Percentiles rank a stretch among this genome's conserved stretches.
Conservation (phyloP, 257 asterid genomes). For the Plantago major region DNA sequence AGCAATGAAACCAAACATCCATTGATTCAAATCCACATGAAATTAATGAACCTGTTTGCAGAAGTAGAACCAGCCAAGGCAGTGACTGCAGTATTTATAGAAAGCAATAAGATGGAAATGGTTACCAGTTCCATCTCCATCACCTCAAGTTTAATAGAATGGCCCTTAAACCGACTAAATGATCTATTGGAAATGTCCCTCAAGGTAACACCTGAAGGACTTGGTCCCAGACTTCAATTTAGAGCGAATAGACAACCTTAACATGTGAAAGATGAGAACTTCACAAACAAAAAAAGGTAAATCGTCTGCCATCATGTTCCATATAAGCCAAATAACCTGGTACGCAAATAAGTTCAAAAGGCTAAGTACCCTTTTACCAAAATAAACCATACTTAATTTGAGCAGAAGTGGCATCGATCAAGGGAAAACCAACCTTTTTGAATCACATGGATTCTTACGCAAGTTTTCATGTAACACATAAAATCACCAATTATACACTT, state of each 20-base stretch:
- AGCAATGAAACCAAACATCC: too few species aligned
- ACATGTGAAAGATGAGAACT: not conserved
- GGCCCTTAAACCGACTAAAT: not conserved
- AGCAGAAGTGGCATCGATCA: not conserved
- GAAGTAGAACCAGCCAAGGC: not conserved
- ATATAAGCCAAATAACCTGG: constrained; percentile 1
- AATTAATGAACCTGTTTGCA: too few species aligned
- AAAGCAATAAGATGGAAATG: not conserved
- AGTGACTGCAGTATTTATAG: not conserved
- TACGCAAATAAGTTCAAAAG: not conserved
- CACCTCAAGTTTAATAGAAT: not conserved
- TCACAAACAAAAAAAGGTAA: not conserved
- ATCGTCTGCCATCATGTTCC: not conserved
- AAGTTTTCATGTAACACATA: constrained; percentile 5
- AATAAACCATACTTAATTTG: not conserved
- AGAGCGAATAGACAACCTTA: constrained; percentile 14
- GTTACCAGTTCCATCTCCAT: too few species aligned
- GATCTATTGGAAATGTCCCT: not conserved
- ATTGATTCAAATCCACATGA: too few species aligned
- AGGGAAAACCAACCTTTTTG: not conserved
- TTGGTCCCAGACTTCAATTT: constrained; percentile 1
- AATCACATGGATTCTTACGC: not conserved
- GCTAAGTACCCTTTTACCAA: not conserved
- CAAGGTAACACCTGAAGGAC: not conserved
- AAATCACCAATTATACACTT: not conserved